These are phyloP conservation scores for Athelia sp. DNA, from an alignment of 1,284 basidiomycete species.

Conservation along the genomic window DNA sequence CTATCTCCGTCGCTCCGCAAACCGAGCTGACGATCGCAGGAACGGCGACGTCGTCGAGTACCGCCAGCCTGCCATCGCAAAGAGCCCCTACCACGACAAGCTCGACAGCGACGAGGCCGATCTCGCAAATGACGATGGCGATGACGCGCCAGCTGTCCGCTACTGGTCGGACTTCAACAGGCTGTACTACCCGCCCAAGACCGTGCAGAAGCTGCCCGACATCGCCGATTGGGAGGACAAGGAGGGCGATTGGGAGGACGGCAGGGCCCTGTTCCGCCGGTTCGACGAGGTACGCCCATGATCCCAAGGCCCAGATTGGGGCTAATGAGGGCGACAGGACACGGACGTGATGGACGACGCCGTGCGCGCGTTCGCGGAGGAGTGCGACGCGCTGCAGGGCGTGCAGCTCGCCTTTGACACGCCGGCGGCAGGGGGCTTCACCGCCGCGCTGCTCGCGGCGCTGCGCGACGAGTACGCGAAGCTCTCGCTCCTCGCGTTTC, in stretches of 20 bases:
- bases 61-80: conserved; percentile 45
- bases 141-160: conserved; percentile 36
- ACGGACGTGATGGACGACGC: conserved; percentile 58
- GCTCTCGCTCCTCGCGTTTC: conserved; percentile 47
- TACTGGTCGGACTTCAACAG: conserved; percentile 80
- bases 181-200: conserved; percentile 60
- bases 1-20: too few species aligned
- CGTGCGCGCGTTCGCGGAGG: conserved; percentile 63
- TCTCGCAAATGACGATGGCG: conserved; percentile 13
- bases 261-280: conserved; percentile 44
- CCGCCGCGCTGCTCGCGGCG: conserved; percentile 45
- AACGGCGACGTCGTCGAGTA: conserved; percentile 43
- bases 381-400: conserved; percentile 73
- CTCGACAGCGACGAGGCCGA: conserved; percentile 41
- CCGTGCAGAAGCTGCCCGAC: conserved; percentile 60
- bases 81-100: conserved; percentile 49
- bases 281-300: conserved; percentile 46
- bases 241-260: conserved; percentile 53
- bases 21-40: too few species aligned
- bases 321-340: conserved; percentile 34
- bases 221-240: conserved; percentile 44
- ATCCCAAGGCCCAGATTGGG: neutral
- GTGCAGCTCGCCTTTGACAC: conserved; percentile 63
- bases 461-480: conserved; percentile 66
- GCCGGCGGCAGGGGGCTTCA: conserved; percentile 60